Conservation (phyloP, 441 rosid species). For the Gossypium aridum region DNA sequence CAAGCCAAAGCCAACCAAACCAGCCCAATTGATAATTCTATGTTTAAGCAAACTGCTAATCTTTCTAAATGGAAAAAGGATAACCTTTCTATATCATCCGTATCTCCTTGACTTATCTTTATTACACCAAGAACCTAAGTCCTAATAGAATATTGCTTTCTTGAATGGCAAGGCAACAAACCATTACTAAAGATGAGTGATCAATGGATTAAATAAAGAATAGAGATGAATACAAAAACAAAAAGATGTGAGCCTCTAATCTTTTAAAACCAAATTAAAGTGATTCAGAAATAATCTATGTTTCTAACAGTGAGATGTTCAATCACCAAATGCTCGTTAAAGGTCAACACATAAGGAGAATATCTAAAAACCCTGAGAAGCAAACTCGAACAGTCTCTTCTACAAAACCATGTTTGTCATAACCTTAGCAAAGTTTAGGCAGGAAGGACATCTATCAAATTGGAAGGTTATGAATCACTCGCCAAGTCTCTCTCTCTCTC, state of each 20-base stretch:
- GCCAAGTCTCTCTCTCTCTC: background rate
- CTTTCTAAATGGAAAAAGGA: background rate
- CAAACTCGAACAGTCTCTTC: background rate
- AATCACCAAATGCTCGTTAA: background rate
- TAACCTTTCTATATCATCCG: background rate
- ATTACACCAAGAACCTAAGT: slow-evolving; percentile 5
- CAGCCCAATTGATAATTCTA: background rate
- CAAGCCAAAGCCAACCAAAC: background rate
- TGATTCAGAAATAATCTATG: background rate
- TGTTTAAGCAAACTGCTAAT: background rate
- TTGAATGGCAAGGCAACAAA: slow-evolving; percentile 4
- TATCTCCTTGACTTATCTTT: background rate
- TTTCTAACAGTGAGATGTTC: background rate
- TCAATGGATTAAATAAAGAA: background rate
- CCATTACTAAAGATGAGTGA: background rate
- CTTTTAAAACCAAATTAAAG: background rate
- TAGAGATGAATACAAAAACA: background rate
- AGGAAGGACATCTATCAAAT: background rate
- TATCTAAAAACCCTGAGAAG: background rate
- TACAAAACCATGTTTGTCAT: background rate
- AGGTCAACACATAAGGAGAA: background rate
- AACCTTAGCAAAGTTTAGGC: background rate
- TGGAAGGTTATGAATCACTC: background rate
- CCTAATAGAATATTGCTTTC: background rate
- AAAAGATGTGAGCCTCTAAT: background rate